Evolutionary conservation across 495 filamentous ascomycete species (phyloP).

Genomic region (Choiromyces venosus): DNA sequence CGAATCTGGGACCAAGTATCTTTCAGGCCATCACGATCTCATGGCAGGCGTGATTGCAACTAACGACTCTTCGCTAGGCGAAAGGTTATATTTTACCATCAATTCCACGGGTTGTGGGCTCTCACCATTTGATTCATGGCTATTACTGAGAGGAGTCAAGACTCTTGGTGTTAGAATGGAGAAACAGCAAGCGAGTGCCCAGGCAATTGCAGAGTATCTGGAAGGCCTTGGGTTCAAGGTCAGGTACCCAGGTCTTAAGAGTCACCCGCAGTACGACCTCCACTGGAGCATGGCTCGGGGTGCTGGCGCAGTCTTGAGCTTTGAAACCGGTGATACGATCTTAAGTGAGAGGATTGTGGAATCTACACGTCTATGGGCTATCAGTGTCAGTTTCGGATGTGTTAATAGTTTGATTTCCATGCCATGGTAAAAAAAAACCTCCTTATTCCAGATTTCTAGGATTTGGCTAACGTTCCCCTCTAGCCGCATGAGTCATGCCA

Average conservation of each 20-base stretch:
- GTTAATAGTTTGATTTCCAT: slow-evolving; percentile 98
- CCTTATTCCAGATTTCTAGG: not conserved
- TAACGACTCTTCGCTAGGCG: slow-evolving; percentile 71
- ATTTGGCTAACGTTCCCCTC: not conserved
- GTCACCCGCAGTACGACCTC: slow-evolving; percentile 91
- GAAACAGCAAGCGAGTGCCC: slow-evolving; percentile 89
- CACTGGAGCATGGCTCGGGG: slow-evolving; percentile 93
- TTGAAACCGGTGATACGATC: slow-evolving; percentile 81
- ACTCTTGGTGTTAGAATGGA: slow-evolving; percentile 97
- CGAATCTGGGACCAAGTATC: slow-evolving; percentile 95
- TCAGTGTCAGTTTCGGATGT: slow-evolving; percentile 94
- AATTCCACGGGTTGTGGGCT: slow-evolving; percentile 92
- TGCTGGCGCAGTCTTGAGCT: slow-evolving; percentile 86
- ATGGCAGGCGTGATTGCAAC: slow-evolving; percentile 96
- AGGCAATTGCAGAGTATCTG: slow-evolving; percentile 84
- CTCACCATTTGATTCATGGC: slow-evolving; percentile 90
- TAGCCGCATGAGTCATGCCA: slow-evolving; percentile 91
- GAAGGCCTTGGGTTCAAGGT: slow-evolving; percentile 89
- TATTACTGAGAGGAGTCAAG: slow-evolving; percentile 89
- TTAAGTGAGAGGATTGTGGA: slow-evolving; percentile 91
- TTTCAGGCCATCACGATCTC: slow-evolving; percentile 96
- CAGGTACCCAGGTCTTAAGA: slow-evolving; percentile 85
- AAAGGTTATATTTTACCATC: slow-evolving; percentile 92
- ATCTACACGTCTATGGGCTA: slow-evolving; percentile 83
- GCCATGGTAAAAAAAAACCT: slow-evolving; percentile 58